phyloP scores from a whole-genome alignment of 179 eudicot genomes.

The Pouteria campechiana region DNA sequence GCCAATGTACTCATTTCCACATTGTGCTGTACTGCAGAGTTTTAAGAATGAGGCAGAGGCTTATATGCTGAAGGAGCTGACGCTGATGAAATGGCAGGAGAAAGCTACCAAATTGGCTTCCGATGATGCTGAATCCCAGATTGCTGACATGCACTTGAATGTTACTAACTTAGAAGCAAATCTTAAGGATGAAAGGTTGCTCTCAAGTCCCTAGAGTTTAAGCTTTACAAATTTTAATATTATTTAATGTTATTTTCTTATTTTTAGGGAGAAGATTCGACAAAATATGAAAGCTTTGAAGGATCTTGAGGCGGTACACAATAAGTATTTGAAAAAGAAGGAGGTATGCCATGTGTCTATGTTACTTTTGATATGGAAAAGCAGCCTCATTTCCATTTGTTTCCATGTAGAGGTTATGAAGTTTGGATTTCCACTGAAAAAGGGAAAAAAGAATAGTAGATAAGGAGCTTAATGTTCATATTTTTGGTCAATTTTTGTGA shows the following conservation, averaged over 20 bases:
- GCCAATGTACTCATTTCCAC: background rate
- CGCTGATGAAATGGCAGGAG: slow-evolving; percentile 83
- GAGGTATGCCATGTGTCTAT: slow-evolving; percentile 39
- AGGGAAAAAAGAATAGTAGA: too few species aligned
- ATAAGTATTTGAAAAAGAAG: slow-evolving; percentile 58
- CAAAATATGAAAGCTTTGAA: slow-evolving; percentile 51
- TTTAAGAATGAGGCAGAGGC: slow-evolving; percentile 96
- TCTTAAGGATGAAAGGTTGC: slow-evolving; percentile 62
- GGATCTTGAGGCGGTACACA: slow-evolving; percentile 71
- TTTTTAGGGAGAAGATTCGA: slow-evolving; percentile 62
- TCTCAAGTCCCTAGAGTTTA: background rate
- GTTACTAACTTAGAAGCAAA: slow-evolving; percentile 56
- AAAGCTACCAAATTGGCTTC: slow-evolving; percentile 71
- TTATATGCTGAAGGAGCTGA: slow-evolving; percentile 82
- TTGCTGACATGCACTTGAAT: slow-evolving; percentile 39
- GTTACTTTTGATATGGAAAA: background rate
- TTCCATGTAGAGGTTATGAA: too few species aligned
- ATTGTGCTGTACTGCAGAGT: slow-evolving; percentile 25
- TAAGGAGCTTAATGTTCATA: too few species aligned
- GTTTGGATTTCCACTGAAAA: too few species aligned
- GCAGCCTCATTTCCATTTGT: too few species aligned
- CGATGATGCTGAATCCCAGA: slow-evolving; percentile 46
- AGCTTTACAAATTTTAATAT: background rate
- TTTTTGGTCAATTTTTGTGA: too few species aligned
- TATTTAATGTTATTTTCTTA: background rate